These are phyloP conservation scores for Fusarium udum DNA, from an alignment of 2,329 filamentous ascomycete species.

Conservation along the genomic window DNA sequence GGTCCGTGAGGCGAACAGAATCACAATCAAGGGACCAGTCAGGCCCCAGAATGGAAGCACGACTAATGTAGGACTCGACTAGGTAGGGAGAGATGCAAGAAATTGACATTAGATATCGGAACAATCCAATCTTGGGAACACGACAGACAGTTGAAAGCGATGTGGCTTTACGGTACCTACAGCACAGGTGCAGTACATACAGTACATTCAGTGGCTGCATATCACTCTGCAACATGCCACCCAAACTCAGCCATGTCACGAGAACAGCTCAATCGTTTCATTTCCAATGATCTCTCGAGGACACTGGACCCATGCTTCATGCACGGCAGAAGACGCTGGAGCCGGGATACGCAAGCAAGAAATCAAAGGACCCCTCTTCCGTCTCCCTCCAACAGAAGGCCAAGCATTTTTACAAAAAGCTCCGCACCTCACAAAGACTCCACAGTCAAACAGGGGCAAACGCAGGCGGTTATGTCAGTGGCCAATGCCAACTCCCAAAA, in stretches of 20 bases:
- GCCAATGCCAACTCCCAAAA: conserved; percentile 3
- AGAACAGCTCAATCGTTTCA: neutral
- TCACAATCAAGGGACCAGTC: conserved; percentile 30
- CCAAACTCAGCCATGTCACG: neutral
- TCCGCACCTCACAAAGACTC: conserved; percentile 33
- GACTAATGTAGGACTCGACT: conserved; percentile 16
- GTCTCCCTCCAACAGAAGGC: conserved; percentile 21
- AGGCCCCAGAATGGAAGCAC: conserved; percentile 29
- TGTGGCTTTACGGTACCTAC: conserved; percentile 13
- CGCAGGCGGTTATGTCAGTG: conserved; percentile 33
- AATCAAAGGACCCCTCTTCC: conserved; percentile 32
- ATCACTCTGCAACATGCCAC: neutral
- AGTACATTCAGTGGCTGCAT: conserved; percentile 25
- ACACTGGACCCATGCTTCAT: conserved; percentile 19
- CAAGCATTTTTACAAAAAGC: conserved; percentile 28
- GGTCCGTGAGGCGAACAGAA: conserved; percentile 37
- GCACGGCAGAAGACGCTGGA: conserved; percentile 29
- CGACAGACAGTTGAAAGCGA: neutral
- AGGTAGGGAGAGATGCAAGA: conserved; percentile 24
- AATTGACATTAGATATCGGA: conserved; percentile 19
- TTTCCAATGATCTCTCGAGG: neutral
- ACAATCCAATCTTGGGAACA: neutral
- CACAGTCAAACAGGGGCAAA: conserved; percentile 38
- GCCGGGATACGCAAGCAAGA: conserved; percentile 36
- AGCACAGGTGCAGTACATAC: neutral